phyloP scores from a whole-genome alignment of 2,329 filamentous ascomycete species.

The Phyllosticta citribraziliensis region DNA sequence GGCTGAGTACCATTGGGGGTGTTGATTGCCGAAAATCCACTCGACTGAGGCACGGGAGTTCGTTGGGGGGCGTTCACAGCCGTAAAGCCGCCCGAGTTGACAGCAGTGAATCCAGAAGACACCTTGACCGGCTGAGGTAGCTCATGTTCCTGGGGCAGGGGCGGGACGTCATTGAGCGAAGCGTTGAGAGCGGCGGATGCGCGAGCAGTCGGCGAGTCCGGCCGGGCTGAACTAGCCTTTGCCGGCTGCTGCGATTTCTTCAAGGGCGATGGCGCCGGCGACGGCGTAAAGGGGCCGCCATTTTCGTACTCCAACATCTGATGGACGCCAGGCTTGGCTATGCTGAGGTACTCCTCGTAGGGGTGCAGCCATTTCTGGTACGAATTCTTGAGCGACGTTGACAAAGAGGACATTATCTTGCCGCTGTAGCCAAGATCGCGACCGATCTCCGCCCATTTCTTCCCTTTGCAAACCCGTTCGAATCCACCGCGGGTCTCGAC shows the following conservation, averaged over 20 bases:
- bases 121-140: conserved; percentile 45
- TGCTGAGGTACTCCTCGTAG: conserved; percentile 85
- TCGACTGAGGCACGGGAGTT: conserved; percentile 18
- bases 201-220: conserved; percentile 51
- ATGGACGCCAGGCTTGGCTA: conserved; percentile 92
- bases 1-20: conserved; percentile 41
- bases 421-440: conserved; percentile 94
- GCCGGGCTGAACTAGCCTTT: conserved; percentile 21
- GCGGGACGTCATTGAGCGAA: conserved; percentile 33
- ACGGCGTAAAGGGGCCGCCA: conserved; percentile 77
- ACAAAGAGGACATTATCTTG: conserved; percentile 98
- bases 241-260: conserved; percentile 44
- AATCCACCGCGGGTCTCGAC: conserved; percentile 93
- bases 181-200: conserved; percentile 49
- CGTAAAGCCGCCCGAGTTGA: conserved; percentile 56
- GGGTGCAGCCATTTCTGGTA: conserved; percentile 95
- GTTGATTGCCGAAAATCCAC: conserved; percentile 50
- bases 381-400: conserved; percentile 95
- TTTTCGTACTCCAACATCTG: conserved; percentile 90
- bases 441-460: conserved; percentile 99
- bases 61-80: conserved; percentile 48
- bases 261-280: conserved; percentile 64
- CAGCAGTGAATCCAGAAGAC: conserved; percentile 58
- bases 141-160: conserved; percentile 37
- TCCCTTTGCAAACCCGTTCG: conserved; percentile 90